Evolutionary conservation across 345 rosid species (phyloP), one percentile per base, ranked within the genome.

Genomic region (Eutrema japonicum): DNA sequence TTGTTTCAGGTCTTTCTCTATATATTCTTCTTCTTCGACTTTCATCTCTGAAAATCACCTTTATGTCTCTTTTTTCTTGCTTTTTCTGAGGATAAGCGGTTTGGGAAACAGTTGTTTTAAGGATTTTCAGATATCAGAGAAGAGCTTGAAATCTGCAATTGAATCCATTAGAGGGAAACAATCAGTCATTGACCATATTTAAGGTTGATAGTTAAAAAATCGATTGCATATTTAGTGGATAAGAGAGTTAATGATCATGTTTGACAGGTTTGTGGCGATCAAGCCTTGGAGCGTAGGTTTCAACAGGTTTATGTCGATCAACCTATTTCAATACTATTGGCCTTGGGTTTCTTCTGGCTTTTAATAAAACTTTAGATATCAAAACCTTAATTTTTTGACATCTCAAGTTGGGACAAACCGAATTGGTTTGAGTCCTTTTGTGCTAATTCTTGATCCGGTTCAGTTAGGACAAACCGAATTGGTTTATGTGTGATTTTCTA

Each of bases 271-370:
- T 97, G 62, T 85, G 90, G 92, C 76, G 99, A 96, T 82, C 98
- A 97, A 38, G 99, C 99, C 43, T 76, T 96, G 83, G 99, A 96
- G 79, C 99, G 99, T 78, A 87, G 98, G 69, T 96, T 96, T 82
- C 99, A 96, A 78, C 99, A 96, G 77, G 96, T 96, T 60, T 92
- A 88, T 79, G 99, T 96, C 12, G 98, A 90, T 79, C 99, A 96
- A 78, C 99, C 98, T 41, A 65, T n/a, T n/a, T n/a, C n/a, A n/a
- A n/a, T n/a, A n/a, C n/a, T n/a, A n/a, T n/a, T n/a, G n/a, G n/a
- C n/a, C n/a, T n/a, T n/a, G n/a, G n/a, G n/a, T n/a, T n/a, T n/a
- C n/a, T n/a, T n/a, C n/a, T n/a, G n/a, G n/a, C n/a, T n/a, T n/a
- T n/a, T n/a, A n/a, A n/a, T n/a, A n/a, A n/a, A n/a, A n/a, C n/a